Conservation (phyloP, 441 rosid species). For the Gossypium davidsonii region DNA sequence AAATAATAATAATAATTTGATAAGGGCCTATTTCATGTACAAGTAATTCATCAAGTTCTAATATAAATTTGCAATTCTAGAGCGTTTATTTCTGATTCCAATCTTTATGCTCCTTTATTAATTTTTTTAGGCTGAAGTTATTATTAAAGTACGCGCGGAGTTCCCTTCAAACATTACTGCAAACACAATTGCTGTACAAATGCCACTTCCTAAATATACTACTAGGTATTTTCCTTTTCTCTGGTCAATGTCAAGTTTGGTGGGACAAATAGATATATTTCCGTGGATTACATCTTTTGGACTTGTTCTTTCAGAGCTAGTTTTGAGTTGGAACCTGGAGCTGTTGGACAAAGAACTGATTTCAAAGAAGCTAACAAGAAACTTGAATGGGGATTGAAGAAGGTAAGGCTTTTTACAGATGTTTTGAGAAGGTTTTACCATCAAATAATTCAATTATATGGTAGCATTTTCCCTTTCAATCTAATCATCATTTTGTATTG, state of each 20-base stretch:
- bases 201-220: constrained; percentile 93
- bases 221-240: constrained; percentile 45
- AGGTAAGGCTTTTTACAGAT: constrained; percentile 39
- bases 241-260: background rate
- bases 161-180: constrained; percentile 74
- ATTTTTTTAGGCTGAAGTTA: constrained; percentile 72
- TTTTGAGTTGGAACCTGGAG: constrained; percentile 83
- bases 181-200: constrained; percentile 73
- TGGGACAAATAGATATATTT: background rate
- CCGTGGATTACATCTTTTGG: background rate
- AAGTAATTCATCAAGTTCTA: constrained; percentile 15
- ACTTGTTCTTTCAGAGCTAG: constrained; percentile 50
- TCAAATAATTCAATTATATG: background rate
- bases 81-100: background rate
- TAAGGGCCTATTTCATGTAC: background rate
- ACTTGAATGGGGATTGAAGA: constrained; percentile 90
- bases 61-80: background rate
- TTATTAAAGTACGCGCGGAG: constrained; percentile 78
- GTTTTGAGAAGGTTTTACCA: background rate
- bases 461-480: background rate
- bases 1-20: background rate
- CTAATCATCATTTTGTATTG: constrained; percentile 12
- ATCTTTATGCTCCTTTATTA: background rate
- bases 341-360: constrained; percentile 81
- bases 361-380: constrained; percentile 80